Percentiles rank a stretch among this genome's conserved stretches.
Evolutionary conservation across 805 yeast species (phyloP).

Genomic region (Cyberlindnera japonica): DNA sequence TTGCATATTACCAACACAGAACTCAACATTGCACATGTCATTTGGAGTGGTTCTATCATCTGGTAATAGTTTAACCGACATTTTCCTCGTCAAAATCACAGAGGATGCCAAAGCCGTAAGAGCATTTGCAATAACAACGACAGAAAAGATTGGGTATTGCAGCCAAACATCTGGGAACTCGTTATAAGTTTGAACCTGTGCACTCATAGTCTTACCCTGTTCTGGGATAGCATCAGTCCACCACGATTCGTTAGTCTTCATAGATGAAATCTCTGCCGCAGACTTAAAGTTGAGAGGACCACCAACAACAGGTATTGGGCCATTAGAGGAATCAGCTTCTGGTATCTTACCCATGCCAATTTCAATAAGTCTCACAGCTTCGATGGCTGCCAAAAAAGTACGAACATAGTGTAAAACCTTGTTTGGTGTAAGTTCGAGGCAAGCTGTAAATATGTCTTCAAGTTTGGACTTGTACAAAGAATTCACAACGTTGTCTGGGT

Average conservation of each 20-base stretch:
- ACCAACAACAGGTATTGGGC: constrained; percentile 27
- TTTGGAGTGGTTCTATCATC: constrained; percentile 4
- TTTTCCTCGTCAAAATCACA: constrained; percentile 23
- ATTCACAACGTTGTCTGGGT: constrained; percentile 29
- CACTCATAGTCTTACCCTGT: constrained; percentile 20
- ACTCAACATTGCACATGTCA: constrained; percentile 9
- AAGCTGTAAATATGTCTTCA: constrained; percentile 18
- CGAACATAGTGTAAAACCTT: constrained; percentile 33
- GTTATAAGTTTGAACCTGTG: constrained; percentile 18
- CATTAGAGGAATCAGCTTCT: constrained; percentile 17
- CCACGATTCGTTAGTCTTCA: constrained; percentile 24
- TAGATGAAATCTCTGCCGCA: constrained; percentile 23
- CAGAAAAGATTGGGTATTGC: constrained; percentile 35
- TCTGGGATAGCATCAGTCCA: constrained; percentile 27
- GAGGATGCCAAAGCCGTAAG: constrained; percentile 33
- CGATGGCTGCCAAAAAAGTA: constrained; percentile 30
- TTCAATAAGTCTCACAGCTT: constrained; percentile 34
- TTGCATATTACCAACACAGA: constrained; percentile 10
- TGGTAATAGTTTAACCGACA: constrained; percentile 17
- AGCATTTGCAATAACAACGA: constrained; percentile 29
- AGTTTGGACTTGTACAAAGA: constrained; percentile 24
- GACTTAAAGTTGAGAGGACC: constrained; percentile 30
- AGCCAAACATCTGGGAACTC: constrained; percentile 38
- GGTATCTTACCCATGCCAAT: constrained; percentile 38
- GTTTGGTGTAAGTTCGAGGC: constrained; percentile 15